A percentile compares a stretch with the other conserved stretches of the same genome.
Conservation (phyloP, 1,284 basidiomycete genomes). For the Filobasidium uniguttulatum region DNA sequence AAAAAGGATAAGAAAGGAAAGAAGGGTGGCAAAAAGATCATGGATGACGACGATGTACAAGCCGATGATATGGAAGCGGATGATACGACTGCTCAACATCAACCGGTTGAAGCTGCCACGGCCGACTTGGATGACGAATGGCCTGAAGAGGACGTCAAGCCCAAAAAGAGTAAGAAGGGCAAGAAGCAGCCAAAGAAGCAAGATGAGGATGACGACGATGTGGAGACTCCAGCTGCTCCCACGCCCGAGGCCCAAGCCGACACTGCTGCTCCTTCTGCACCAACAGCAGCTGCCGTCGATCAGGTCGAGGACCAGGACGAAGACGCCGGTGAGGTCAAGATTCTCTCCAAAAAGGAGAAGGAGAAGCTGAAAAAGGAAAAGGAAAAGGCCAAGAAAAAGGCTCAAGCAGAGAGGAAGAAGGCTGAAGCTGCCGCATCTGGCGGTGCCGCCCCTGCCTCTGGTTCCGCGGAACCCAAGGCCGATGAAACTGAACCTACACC, state of each 20-base stretch:
- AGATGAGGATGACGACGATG: slow-evolving; percentile 20
- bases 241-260: slow-evolving; percentile 43
- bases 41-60: slow-evolving; percentile 22
- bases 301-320: slow-evolving; percentile 50
- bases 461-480: slow-evolving; percentile 20
- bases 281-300: slow-evolving; percentile 22
- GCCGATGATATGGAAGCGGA: slow-evolving; percentile 27
- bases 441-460: slow-evolving; percentile 17
- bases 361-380: slow-evolving; percentile 86
- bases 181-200: slow-evolving; percentile 40
- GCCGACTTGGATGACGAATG: slow-evolving; percentile 21
- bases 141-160: slow-evolving; percentile 22
- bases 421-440: slow-evolving; percentile 36
- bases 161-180: slow-evolving; percentile 42
- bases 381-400: slow-evolving; percentile 95
- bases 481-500: slow-evolving; percentile 18
- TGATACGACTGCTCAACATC: background rate
- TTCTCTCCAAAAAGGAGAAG: slow-evolving; percentile 82
- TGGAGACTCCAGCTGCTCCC: slow-evolving; percentile 20
- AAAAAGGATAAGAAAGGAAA: slow-evolving; percentile 37
- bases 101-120: slow-evolving; percentile 5
- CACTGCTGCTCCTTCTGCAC: slow-evolving; percentile 39
- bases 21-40: slow-evolving; percentile 37
- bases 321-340: slow-evolving; percentile 60
- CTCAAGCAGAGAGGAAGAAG: slow-evolving; percentile 77